Conservation (phyloP, 495 filamentous ascomycete species). For the Aspergillus avenaceus region DNA sequence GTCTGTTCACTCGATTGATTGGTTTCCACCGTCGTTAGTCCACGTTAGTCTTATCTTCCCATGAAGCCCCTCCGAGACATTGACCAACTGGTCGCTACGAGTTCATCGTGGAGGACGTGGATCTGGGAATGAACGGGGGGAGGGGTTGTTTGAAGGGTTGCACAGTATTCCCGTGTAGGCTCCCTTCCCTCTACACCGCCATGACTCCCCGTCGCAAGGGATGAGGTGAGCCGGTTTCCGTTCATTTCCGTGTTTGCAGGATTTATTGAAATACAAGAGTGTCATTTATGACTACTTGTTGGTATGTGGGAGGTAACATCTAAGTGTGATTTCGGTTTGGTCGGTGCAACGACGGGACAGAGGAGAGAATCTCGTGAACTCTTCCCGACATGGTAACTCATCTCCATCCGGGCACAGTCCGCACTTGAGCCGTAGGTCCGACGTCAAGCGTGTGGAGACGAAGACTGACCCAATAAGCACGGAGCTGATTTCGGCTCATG, state of each 20-base stretch:
- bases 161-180: too few species aligned
- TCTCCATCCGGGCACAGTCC: background rate
- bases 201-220: background rate
- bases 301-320: background rate
- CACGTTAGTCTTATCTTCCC: background rate
- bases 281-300: background rate
- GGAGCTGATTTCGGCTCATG: background rate
- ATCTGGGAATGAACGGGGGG: background rate
- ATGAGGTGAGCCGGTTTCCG: background rate
- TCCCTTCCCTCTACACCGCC: too few species aligned
- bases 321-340: background rate
- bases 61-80: background rate
- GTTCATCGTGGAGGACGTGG: too few species aligned
- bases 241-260: background rate
- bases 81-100: background rate
- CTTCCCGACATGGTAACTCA: slow-evolving; percentile 11
- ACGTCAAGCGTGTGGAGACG: background rate
- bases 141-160: too few species aligned
- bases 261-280: background rate
- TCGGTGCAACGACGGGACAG: background rate
- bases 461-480: background rate
- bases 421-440: background rate
- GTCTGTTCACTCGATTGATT: slow-evolving; percentile 14
- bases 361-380: slow-evolving; percentile 18
- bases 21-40: slow-evolving; percentile 7